A percentile compares a stretch with the other conserved stretches of the same genome.
phyloP scores from a whole-genome alignment of 208 protist species.

The Crithidia fasciculata region DNA sequence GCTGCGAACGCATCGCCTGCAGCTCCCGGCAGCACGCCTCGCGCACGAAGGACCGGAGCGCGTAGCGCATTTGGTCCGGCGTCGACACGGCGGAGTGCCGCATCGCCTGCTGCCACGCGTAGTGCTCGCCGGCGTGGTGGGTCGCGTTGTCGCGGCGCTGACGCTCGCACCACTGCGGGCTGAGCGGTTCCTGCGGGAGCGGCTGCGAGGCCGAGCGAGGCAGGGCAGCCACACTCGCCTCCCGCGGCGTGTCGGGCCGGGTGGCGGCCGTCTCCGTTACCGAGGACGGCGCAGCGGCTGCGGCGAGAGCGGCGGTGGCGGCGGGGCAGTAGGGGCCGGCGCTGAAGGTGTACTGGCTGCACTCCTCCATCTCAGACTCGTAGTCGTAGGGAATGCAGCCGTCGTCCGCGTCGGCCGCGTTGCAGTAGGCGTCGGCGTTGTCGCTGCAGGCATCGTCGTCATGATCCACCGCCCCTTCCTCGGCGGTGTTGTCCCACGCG shows the following conservation, averaged over 20 bases:
- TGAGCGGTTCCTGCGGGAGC: slow-evolving; percentile 7
- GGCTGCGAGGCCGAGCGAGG: not conserved
- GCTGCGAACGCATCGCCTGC: slow-evolving; percentile 31
- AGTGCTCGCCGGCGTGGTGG: slow-evolving; percentile 29
- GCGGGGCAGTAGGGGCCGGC: slow-evolving; percentile 38
- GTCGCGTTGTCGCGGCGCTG: slow-evolving; percentile 24
- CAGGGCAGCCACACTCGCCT: slow-evolving; percentile 2
- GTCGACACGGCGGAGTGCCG: slow-evolving; percentile 8
- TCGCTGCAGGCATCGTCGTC: not conserved
- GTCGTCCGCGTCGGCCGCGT: slow-evolving; percentile 2
- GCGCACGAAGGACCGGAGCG: slow-evolving; percentile 38
- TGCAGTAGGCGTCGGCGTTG: not conserved
- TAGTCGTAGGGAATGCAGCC: slow-evolving; percentile 54
- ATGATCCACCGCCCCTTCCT: not conserved
- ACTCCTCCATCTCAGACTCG: slow-evolving; percentile 65
- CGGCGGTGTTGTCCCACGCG: slow-evolving; percentile 1
- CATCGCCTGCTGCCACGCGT: slow-evolving; percentile 38
- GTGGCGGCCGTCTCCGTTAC: not conserved
- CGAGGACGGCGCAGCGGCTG: slow-evolving; percentile 14
- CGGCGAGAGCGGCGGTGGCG: slow-evolving; percentile 20
- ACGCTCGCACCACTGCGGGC: slow-evolving; percentile 26
- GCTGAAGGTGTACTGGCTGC: slow-evolving; percentile 66
- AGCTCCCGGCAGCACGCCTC: slow-evolving; percentile 48
- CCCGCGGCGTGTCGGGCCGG: slow-evolving; percentile 19
- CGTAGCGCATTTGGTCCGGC: slow-evolving; percentile 38